A percentile compares a stretch with the other conserved stretches of the same genome.
These are phyloP conservation scores for Halenospora varia DNA, from an alignment of 495 filamentous ascomycete genomes.

Conservation along the genomic window DNA sequence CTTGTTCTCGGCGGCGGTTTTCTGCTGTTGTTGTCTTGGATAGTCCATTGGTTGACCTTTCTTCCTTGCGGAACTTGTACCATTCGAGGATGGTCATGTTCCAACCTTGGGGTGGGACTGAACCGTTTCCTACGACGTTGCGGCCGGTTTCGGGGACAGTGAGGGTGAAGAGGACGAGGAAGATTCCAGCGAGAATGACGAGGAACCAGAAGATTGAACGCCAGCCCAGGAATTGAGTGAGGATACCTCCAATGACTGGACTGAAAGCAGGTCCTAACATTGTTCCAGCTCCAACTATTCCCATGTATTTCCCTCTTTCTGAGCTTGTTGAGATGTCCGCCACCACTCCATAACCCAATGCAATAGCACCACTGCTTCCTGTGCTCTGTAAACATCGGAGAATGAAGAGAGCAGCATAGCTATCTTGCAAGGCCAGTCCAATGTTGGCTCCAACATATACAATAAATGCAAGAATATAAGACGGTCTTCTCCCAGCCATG, in stretches of 20 bases:
- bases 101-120: conserved; percentile 48
- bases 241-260: conserved; percentile 61
- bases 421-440: conserved; percentile 56
- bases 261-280: conserved; percentile 33
- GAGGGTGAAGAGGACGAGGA: conserved; percentile 48
- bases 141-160: conserved; percentile 65
- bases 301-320: conserved; percentile 60
- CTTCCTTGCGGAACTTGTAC: conserved; percentile 30
- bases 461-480: conserved; percentile 52
- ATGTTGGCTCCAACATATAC: conserved; percentile 61
- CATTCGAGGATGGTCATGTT: conserved; percentile 48
- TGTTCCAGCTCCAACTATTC: conserved; percentile 44
- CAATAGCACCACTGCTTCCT: conserved; percentile 53
- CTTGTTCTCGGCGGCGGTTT: conserved; percentile 21
- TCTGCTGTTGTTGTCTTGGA: conserved; percentile 14
- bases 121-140: conserved; percentile 70
- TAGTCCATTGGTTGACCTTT: conserved; percentile 18
- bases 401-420: conserved; percentile 56
- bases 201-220: conserved; percentile 73
- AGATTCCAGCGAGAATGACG: conserved; percentile 50
- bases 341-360: conserved; percentile 56
- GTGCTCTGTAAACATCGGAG: conserved; percentile 60
- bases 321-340: conserved; percentile 56
- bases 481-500: conserved; percentile 52
- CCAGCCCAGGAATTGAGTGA: conserved; percentile 65